phyloP scores from a whole-genome alignment of 176 grass and related monocot species.

The Melocanna baccifera region DNA sequence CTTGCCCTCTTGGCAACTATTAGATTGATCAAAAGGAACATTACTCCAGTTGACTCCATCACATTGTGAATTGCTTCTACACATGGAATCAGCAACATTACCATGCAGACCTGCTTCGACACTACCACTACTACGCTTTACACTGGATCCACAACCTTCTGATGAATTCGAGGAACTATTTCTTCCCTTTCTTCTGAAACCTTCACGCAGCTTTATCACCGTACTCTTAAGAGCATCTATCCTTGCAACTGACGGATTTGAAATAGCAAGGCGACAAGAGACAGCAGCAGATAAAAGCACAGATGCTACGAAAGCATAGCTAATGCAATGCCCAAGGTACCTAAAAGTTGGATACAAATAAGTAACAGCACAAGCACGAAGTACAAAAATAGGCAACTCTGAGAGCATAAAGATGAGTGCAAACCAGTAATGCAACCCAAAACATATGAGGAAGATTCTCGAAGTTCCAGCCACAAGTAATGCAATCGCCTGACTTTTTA shows the following conservation, averaged over 20 bases:
- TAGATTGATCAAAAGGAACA: constrained; percentile 73
- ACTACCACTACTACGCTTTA: constrained; percentile 90
- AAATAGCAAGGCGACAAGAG: constrained; percentile 76
- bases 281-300: constrained; percentile 81
- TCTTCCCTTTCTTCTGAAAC: constrained; percentile 67
- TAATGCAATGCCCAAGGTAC: constrained; percentile 98
- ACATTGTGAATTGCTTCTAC: constrained; percentile 63
- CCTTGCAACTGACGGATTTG: constrained; percentile 75
- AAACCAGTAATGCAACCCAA: constrained; percentile 96
- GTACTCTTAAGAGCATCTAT: constrained; percentile 87
- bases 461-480: constrained; percentile 86
- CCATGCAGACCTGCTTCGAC: constrained; percentile 76
- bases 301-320: constrained; percentile 95
- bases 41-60: constrained; percentile 55
- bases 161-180: constrained; percentile 93
- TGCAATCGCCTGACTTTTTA: constrained; percentile 76
- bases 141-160: constrained; percentile 92
- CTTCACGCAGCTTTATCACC: constrained; percentile 85
- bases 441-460: constrained; percentile 92
- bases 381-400: constrained; percentile 6
- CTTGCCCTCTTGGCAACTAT: constrained; percentile 84
- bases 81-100: constrained; percentile 59
- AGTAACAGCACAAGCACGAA: neutral
- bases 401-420: constrained; percentile 25
- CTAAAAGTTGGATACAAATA: constrained; percentile 44